Evolutionary conservation across 116 monocot genomes (phyloP), one percentile per base, ranked within the genome.

Genomic region (Iris pallida): DNA sequence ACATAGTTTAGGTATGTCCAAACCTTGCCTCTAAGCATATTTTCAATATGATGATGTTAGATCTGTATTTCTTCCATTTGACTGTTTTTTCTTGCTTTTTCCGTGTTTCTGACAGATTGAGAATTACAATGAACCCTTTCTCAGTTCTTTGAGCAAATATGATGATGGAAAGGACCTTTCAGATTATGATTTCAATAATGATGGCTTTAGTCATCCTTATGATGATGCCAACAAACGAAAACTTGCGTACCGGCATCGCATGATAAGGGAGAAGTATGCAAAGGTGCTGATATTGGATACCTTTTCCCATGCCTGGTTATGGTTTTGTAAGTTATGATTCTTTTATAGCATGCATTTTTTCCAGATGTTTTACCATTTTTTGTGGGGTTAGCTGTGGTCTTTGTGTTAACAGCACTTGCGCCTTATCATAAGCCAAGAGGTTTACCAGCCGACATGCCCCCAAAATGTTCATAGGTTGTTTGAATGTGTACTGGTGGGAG

Each of bases 101-200:
- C 0, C 30, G 30, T 30, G 30, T 30, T 30, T 30, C 30, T 53
- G 59, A 66, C 89, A 97, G 97, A 88, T 92, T 75, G 92, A 97
- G 76, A 77, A 97, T 53, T 92, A 83, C 71, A 92, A 97, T 59
- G 81, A 92, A 69, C 92, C 92, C 63, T 85, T 68, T 79, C 85
- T 97, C 51, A 62, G 72, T 71, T 53, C 78, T 68, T 56, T 92
- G 62, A 81, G 18, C 17, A 67, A 83, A 45, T 92, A 83, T 76
- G 97, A 97, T 81, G 97, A 97, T 85, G 87, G 83, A 41, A 78
- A 75, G 59, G 90, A 97, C 71, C 83, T 97, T 19, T 83, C 90
- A 13, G 75, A 80, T 55, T 97, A 90, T 97, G 83, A 97, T 80
- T 97, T 97, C 62, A 79, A 58, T 54, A 83, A 68, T 57, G 92